Conservation (phyloP, 2,329 filamentous ascomycete genomes). For the Claviceps africana region DNA sequence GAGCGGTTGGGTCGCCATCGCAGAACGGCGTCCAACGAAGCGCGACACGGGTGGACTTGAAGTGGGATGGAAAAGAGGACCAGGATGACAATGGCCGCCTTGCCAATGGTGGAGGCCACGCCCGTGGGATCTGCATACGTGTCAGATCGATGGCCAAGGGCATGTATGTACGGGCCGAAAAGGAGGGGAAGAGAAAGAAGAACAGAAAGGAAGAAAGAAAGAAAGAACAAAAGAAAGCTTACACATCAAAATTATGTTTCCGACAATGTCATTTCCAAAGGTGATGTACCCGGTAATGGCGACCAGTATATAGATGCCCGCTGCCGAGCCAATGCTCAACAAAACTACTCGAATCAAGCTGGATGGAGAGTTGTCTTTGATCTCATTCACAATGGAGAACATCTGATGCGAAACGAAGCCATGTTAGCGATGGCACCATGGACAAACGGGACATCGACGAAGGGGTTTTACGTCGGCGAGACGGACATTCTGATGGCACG, state of each 20-base stretch:
- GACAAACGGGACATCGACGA: too few relatives aligned
- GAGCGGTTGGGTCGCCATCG: conserved; percentile 64
- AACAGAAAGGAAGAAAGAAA: too few relatives aligned
- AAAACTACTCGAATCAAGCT: conserved; percentile 65
- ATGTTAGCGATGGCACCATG: conserved; percentile 12
- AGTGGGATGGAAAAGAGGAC: conserved; percentile 95
- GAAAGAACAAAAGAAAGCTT: too few relatives aligned
- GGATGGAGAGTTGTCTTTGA: conserved; percentile 64
- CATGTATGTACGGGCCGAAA: not conserved
- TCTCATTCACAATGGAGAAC: conserved; percentile 97
- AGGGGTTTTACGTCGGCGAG: conserved; percentile 12
- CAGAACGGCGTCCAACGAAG: conserved; percentile 86
- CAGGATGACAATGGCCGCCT: conserved; percentile 86
- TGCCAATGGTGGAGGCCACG: conserved; percentile 77
- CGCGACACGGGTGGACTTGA: conserved; percentile 89
- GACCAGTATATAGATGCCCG: conserved; percentile 74
- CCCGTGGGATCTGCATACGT: conserved; percentile 22
- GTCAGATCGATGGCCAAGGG: not conserved
- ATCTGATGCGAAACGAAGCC: conserved; percentile 44
- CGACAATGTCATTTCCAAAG: conserved; percentile 76
- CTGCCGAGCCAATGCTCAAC: conserved; percentile 79
- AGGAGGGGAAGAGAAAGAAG: too few relatives aligned
- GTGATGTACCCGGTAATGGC: conserved; percentile 92
- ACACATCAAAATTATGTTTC: conserved; percentile 93
- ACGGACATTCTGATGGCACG: conserved; percentile 85